Evolutionary conservation across 257 asterid species (phyloP), one percentile per base, ranked within the genome.

Genomic region (Cruciata laevipes): DNA sequence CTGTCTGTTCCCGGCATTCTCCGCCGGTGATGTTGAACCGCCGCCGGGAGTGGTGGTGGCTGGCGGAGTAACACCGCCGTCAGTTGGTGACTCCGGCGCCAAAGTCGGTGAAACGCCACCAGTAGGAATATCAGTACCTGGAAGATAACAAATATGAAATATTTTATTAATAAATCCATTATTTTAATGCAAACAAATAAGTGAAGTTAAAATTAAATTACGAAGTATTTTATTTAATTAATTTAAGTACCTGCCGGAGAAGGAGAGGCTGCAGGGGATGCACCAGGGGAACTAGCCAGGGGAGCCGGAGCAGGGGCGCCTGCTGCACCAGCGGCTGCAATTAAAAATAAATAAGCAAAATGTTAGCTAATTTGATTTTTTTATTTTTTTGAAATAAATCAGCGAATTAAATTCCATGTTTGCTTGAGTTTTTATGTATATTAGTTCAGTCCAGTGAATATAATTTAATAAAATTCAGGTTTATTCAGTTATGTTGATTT

Each of bases 301-400:
- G 76, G 79, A n/a, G 72, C 79, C 73, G 84, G 81, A 67, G 84
- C 81, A 27, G 82, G 74, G 31, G 61, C 25, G 3, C 51, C 51
- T 9, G 76, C 18, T 9, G 76, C 52, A 32, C 32, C 72, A 33
- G 80, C 42, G 32, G 84, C 84, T 80, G 75, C 67, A 66, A 20
- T 62, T 13, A n/a, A 42, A 42, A 47, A 14, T 47, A 0, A 4
- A 47, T 47, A 47, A 4, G 20, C 51, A 47, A 47, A 16, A 16
- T 16, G 8, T 42, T 11, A 42, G 16, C 51, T 42, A 42, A 13
- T 42, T 11, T 42, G 18, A 42, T 47, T 16, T 16, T 47, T 42
- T 12, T 16, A 47, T 47, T 42, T 12, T 12, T 12, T 42, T 37
- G 42, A 37, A 37, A 9, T 37, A 37, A 37, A 37, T 37, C 42